Conservation (phyloP, 768 basidiomycete genomes). For the Tulasnella sp. region DNA sequence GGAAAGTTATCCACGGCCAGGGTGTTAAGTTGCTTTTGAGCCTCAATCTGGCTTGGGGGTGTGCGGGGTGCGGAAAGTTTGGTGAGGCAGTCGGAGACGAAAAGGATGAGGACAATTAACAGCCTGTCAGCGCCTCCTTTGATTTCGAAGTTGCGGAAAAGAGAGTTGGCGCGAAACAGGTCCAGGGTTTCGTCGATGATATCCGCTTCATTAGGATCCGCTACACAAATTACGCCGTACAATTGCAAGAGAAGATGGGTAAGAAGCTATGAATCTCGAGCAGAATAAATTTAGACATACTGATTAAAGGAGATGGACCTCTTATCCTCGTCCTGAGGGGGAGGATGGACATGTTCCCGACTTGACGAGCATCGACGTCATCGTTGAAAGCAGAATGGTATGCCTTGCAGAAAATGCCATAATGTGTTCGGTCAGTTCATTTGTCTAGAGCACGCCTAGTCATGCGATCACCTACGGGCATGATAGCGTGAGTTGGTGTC, state of each 20-base stretch:
- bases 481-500: background rate
- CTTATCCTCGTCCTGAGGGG: slow-evolving; percentile 88
- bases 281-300: slow-evolving; percentile 29
- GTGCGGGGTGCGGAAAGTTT: slow-evolving; percentile 71
- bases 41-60: slow-evolving; percentile 70
- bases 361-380: slow-evolving; percentile 65
- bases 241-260: background rate
- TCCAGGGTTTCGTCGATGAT: slow-evolving; percentile 94
- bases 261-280: background rate
- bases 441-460: background rate
- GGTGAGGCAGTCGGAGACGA: slow-evolving; percentile 92
- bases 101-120: slow-evolving; percentile 95
- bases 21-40: slow-evolving; percentile 79
- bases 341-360: slow-evolving; percentile 84
- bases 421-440: background rate
- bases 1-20: slow-evolving; percentile 89
- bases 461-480: background rate
- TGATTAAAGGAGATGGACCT: slow-evolving; percentile 74
- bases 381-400: slow-evolving; percentile 95
- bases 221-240: slow-evolving; percentile 35
- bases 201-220: slow-evolving; percentile 70
- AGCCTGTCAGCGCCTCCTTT: slow-evolving; percentile 94
- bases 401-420: slow-evolving; percentile 46
- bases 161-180: slow-evolving; percentile 96
- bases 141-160: slow-evolving; percentile 99